Percentiles rank a stretch among this genome's conserved stretches.
These are phyloP conservation scores for Leavenworthia alabamica DNA, from an alignment of 345 rosid genomes.

Conservation along the genomic window DNA sequence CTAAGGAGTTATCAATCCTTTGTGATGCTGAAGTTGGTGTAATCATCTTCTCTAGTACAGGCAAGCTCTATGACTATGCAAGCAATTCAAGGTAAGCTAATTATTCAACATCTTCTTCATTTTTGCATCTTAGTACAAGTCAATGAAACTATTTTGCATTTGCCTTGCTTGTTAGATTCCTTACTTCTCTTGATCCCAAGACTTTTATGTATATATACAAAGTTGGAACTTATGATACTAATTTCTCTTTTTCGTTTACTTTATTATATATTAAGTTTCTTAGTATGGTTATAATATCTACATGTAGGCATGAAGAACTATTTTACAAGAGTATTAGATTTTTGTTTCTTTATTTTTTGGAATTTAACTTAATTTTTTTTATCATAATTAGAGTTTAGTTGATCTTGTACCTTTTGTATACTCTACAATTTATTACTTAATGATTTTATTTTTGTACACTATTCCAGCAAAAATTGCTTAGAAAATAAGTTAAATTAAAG, in stretches of 20 bases:
- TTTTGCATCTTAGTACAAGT: not conserved
- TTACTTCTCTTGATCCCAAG: not conserved
- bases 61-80: conserved; percentile 34
- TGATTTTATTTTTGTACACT: not conserved
- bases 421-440: not conserved
- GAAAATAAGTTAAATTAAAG: no score
- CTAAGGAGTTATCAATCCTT: conserved; percentile 32
- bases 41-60: conserved; percentile 31
- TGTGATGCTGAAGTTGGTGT: conserved; percentile 40
- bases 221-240: not conserved
- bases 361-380: not conserved
- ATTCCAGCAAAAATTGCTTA: not conserved
- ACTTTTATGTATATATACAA: not conserved
- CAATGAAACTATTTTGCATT: not conserved
- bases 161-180: conserved; percentile 1
- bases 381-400: not conserved
- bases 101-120: not conserved
- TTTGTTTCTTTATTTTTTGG: not conserved
- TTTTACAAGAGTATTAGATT: not conserved
- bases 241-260: not conserved
- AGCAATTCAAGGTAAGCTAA: conserved; percentile 34
- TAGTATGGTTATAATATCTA: not conserved
- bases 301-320: not conserved
- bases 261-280: not conserved
- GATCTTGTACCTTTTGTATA: not conserved